phyloP scores from a whole-genome alignment of 2,329 filamentous ascomycete genomes.

The Alternaria atra region DNA sequence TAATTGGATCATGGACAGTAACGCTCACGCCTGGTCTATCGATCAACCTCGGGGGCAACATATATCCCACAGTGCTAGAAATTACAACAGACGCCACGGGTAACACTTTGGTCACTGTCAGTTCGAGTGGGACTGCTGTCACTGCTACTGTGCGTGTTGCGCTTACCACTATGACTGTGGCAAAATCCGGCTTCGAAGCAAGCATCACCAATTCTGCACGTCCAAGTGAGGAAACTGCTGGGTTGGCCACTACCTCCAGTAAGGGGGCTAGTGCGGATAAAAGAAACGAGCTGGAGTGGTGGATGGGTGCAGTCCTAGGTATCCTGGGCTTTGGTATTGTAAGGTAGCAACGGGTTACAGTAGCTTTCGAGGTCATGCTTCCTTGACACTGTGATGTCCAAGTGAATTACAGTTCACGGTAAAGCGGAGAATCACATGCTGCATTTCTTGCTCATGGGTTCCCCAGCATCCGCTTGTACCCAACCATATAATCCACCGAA shows the following conservation, averaged over 20 bases:
- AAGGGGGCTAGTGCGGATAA: background rate
- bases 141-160: conserved; percentile 36
- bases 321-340: conserved; percentile 8
- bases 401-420: background rate
- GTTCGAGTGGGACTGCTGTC: conserved; percentile 38
- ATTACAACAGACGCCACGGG: conserved; percentile 36
- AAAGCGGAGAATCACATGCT: conserved; percentile 59
- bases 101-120: conserved; percentile 37
- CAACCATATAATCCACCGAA: background rate
- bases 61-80: conserved; percentile 29
- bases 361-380: background rate
- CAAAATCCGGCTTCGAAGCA: conserved; percentile 32
- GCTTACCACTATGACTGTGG: conserved; percentile 28
- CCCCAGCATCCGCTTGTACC: background rate
- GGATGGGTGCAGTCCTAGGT: conserved; percentile 15
- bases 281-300: conserved; percentile 12
- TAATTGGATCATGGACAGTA: conserved; percentile 27
- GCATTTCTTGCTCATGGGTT: background rate
- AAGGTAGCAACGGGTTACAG: background rate
- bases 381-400: background rate
- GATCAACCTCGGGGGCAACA: conserved; percentile 29
- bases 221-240: conserved; percentile 1
- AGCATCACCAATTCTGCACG: conserved; percentile 25
- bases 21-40: conserved; percentile 42
- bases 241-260: conserved; percentile 18